Base-by-base conservation (phyloP, 805 yeast genomes). In the Cephaloascus fragrans region DNA sequence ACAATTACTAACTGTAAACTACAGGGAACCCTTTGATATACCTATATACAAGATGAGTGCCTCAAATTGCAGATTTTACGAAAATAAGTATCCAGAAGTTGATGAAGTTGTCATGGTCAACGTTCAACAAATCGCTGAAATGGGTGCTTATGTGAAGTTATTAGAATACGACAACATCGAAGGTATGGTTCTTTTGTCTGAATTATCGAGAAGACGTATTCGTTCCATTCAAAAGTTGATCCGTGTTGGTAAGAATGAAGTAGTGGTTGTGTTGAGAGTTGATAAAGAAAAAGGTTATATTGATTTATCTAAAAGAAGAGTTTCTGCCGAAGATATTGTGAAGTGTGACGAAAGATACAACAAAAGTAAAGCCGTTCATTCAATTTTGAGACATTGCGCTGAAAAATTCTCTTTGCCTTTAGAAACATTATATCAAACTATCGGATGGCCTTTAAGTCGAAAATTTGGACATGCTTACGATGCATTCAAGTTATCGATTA, bases 61-160 rank as follows among this genome's bases (percentile, higher is more conserved):
- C 32, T 80, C 95, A 36, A 81, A 85, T 62, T 89, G 96, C 71
- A 83, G 98, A 69, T 93, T 83, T 67, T 93, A 93, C 62, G 98
- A 90, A 67, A 93, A 89, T 77, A 90, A 89, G 65, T 93, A 80
- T 71, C 98, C 98, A 44, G 98, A 93, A 66, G 95, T 93, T 55
- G 98, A 93, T 52, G 98, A 93, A 62, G 95, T 93, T 51, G 97
- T 93, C 47, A 90, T 93, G 95, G 98, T 93, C 58, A 93, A 93
- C 64, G 98, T 93, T 50, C 95, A 85, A 63, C 94, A 85, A 61
- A 93, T 93, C 52, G 98, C 97, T 50, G 98, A 93, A 64, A 93
- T 93, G 98, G 98, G 98, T 43, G 98, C 98, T 12, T 93, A 93
- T 62, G 95, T 93, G 47, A 90, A 88, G 63, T 73, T 93, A 48